Evolutionary conservation across 225 moss, liverwort and hornwort species (phyloP).

Genomic region (Rhytidiadelphus loreus): DNA sequence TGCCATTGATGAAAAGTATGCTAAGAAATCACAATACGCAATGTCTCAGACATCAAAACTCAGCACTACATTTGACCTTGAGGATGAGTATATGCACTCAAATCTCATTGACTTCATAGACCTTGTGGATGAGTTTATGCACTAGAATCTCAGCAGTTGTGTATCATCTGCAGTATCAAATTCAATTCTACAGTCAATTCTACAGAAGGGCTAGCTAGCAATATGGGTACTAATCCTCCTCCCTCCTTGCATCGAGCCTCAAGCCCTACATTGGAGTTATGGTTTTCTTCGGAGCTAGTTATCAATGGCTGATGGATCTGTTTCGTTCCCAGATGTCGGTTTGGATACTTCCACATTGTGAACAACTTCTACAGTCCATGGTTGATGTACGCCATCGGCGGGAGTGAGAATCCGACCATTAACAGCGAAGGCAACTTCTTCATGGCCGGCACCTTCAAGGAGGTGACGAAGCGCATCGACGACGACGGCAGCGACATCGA

Average conservation of each 20-base stretch:
- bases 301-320: neutral
- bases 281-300: neutral
- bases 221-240: neutral
- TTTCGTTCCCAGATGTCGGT: conserved; percentile 34
- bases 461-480: conserved; percentile 63
- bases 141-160: neutral
- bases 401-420: conserved; percentile 66
- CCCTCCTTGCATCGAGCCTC: neutral
- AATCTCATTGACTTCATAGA: neutral
- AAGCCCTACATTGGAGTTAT: neutral
- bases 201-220: neutral
- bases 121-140: neutral
- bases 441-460: conserved; percentile 36
- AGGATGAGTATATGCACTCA: neutral
- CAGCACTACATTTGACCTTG: neutral
- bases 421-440: conserved; percentile 71
- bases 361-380: conserved; percentile 71
- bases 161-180: neutral
- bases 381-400: conserved; percentile 74
- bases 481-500: conserved; percentile 15
- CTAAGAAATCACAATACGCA: neutral
- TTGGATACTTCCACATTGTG: conserved; percentile 73
- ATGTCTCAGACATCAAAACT: neutral
- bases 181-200: neutral
- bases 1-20: no score